Conservation (phyloP, 208 protist genomes). For the Leptomonas seymouri region DNA sequence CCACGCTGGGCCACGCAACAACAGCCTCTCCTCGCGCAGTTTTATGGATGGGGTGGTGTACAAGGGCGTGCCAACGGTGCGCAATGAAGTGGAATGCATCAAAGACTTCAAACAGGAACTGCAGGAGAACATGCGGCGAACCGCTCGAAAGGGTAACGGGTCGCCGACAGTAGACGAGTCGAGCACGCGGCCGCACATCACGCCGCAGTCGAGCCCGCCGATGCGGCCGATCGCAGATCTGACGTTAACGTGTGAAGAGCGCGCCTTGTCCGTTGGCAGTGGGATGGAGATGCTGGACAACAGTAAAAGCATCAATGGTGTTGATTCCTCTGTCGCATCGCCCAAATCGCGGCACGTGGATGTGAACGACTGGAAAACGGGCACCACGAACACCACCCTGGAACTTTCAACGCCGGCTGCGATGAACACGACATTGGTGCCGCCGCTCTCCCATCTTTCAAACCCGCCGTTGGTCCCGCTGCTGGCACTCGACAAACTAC, state of each 20-base stretch:
- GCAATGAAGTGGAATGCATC: slow-evolving; percentile 44
- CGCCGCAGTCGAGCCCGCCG: slow-evolving; percentile 16
- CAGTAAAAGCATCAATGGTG: neutral
- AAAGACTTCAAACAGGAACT: slow-evolving; percentile 73
- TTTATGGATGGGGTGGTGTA: slow-evolving; percentile 22
- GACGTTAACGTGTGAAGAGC: slow-evolving; percentile 12
- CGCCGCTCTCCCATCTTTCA: neutral
- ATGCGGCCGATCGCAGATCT: slow-evolving; percentile 3
- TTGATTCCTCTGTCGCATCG: neutral
- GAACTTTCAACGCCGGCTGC: slow-evolving; percentile 1
- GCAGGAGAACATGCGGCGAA: slow-evolving; percentile 63
- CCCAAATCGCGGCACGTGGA: slow-evolving; percentile 7
- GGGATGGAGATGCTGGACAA: slow-evolving; percentile 9
- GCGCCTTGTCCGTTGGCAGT: slow-evolving; percentile 12
- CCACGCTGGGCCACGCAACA: neutral
- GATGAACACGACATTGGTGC: neutral
- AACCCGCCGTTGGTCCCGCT: neutral
- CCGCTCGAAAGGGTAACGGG: slow-evolving; percentile 11
- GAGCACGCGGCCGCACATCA: slow-evolving; percentile 16
- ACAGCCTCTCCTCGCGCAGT: slow-evolving; percentile 16
- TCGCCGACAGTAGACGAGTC: slow-evolving; percentile 11
- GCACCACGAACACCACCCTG: neutral
- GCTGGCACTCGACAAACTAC: neutral
- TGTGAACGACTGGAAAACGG: neutral
- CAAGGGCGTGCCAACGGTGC: slow-evolving; percentile 22